These are phyloP conservation scores for Macrolepiota dolichaula DNA, from an alignment of 768 basidiomycete species.

Conservation along the genomic window DNA sequence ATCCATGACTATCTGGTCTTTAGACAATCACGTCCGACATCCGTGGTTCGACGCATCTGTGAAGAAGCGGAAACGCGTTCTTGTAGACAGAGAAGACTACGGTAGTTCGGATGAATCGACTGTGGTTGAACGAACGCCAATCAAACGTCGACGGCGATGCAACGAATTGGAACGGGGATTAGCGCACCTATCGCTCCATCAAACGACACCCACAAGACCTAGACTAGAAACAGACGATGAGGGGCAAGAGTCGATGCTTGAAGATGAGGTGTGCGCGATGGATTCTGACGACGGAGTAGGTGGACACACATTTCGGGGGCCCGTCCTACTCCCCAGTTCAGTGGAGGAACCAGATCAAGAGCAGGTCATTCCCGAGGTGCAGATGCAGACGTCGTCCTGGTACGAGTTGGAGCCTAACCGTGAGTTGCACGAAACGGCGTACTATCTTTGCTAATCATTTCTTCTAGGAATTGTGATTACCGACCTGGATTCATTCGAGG, in stretches of 20 bases:
- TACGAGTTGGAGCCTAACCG: conserved; percentile 70
- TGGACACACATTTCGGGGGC: background rate
- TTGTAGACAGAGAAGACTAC: conserved; percentile 12
- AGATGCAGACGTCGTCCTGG: conserved; percentile 64
- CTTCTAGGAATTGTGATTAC: conserved; percentile 60
- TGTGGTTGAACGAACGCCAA: conserved; percentile 19
- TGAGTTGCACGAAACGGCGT: conserved; percentile 29
- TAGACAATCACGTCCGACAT: conserved; percentile 30
- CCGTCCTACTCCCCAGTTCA: conserved; percentile 25
- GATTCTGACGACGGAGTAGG: conserved; percentile 9
- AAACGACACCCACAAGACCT: conserved; percentile 11
- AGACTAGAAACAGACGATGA: conserved; percentile 8
- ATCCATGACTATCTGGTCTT: conserved; percentile 23
- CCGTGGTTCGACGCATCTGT: conserved; percentile 39
- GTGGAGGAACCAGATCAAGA: conserved; percentile 37
- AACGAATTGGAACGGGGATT: conserved; percentile 53
- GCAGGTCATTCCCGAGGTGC: conserved; percentile 50
- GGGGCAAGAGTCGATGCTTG: background rate
- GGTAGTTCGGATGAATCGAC: conserved; percentile 15
- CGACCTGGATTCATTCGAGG: conserved; percentile 49
- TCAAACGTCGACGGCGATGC: conserved; percentile 47
- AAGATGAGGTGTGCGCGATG: conserved; percentile 1
- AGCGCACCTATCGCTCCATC: conserved; percentile 43
- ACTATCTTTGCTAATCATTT: conserved; percentile 1
- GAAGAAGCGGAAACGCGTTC: conserved; percentile 37